A percentile compares a stretch with the other conserved stretches of the same genome.
These are phyloP conservation scores for Cucurbita ficifolia DNA, from an alignment of 306 rosid genomes.

Conservation along the genomic window DNA sequence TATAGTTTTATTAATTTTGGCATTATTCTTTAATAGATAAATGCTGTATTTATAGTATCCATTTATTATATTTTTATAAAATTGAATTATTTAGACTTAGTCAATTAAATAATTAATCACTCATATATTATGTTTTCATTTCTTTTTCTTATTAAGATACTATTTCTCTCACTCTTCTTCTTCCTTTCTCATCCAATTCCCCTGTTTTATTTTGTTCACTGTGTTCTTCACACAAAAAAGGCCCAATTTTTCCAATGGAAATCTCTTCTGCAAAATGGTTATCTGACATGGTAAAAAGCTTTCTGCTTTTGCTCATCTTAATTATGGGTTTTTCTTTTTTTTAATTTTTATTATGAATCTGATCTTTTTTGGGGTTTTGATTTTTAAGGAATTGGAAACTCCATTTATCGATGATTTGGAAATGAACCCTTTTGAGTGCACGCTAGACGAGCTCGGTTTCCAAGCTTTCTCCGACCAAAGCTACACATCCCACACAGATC, in stretches of 20 bases:
- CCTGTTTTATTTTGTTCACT: neutral
- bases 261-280: conserved; percentile 30
- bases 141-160: no score
- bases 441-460: conserved; percentile 24
- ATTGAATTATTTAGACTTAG: no score
- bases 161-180: no score
- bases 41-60: no score
- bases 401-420: conserved; percentile 8
- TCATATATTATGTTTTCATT: no score
- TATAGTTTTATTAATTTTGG: no score
- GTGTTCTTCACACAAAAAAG: neutral
- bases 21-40: no score
- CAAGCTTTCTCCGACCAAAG: conserved; percentile 3
- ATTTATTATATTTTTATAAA: no score
- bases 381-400: conserved; percentile 20
- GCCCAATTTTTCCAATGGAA: conserved; percentile 8
- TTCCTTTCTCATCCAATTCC: no score
- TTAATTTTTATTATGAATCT: neutral
- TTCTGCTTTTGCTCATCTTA: neutral
- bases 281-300: conserved; percentile 44
- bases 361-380: neutral
- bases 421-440: conserved; percentile 18
- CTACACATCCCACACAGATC: conserved; percentile 11
- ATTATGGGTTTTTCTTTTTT: neutral
- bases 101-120: neutral